Conservation (phyloP, 768 basidiomycete species). For the Xerocomus spinulosus region DNA sequence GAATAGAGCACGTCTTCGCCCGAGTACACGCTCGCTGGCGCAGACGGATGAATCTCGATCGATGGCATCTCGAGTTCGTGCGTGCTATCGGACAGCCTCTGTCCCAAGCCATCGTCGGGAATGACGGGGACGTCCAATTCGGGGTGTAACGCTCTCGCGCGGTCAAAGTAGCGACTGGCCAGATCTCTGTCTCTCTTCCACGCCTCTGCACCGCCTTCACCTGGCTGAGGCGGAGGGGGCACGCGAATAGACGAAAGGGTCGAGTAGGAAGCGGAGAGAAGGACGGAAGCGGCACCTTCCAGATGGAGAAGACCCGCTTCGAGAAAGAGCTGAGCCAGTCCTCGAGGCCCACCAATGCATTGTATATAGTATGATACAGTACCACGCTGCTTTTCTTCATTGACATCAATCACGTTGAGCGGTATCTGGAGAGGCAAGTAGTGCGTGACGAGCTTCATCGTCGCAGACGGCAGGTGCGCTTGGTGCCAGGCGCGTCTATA, state of each 20-base stretch:
- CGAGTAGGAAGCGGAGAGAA: conserved; percentile 69
- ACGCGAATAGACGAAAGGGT: conserved; percentile 76
- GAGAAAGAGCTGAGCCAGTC: conserved; percentile 70
- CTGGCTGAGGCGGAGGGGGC: conserved; percentile 46
- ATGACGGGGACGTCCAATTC: conserved; percentile 66
- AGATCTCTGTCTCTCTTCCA: conserved; percentile 74
- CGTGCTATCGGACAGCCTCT: conserved; percentile 21
- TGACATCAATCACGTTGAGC: conserved; percentile 29
- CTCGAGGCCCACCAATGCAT: conserved; percentile 60
- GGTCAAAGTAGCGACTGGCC: conserved; percentile 68
- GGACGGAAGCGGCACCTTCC: conserved; percentile 71
- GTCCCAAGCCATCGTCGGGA: conserved; percentile 41
- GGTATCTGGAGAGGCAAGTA: conserved; percentile 60
- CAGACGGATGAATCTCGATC: conserved; percentile 43
- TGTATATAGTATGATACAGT: conserved; percentile 58
- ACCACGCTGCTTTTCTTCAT: conserved; percentile 44
- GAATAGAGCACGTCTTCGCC: conserved; percentile 26
- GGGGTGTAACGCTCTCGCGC: conserved; percentile 56
- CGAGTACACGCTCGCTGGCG: conserved; percentile 27
- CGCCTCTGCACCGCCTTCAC: conserved; percentile 59
- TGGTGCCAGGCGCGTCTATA: conserved; percentile 78
- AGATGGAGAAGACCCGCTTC: conserved; percentile 76
- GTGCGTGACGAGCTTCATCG: conserved; percentile 70
- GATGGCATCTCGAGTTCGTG: conserved; percentile 65
- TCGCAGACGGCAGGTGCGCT: conserved; percentile 67